A percentile compares a stretch with the other conserved stretches of the same genome.
Evolutionary conservation across 2,329 filamentous ascomycete genomes (phyloP).

Genomic region (Neoascochyta sp.): DNA sequence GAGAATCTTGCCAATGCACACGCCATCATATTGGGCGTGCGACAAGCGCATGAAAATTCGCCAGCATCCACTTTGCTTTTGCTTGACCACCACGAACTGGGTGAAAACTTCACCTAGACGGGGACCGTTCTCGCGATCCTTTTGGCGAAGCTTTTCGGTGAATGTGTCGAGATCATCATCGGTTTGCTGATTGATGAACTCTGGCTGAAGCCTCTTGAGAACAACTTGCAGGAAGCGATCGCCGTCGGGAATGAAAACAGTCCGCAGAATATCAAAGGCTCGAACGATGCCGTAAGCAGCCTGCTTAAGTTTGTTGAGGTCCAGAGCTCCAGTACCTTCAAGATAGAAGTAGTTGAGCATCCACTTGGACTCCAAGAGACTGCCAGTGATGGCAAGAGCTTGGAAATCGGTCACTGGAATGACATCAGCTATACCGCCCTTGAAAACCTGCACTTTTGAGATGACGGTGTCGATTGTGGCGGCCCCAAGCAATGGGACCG

Average conservation of each 20-base stretch:
- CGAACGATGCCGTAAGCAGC: constrained; percentile 30
- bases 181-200: no score
- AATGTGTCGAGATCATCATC: no score
- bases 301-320: constrained; percentile 32
- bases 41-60: no score
- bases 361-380: constrained; percentile 33
- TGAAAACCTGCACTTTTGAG: constrained; percentile 35
- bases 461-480: constrained; percentile 36
- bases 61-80: no score
- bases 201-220: no score
- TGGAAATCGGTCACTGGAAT: constrained; percentile 36
- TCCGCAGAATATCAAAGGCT: constrained; percentile 34
- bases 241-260: constrained; percentile 33
- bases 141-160: no score
- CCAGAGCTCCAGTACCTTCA: constrained; percentile 27
- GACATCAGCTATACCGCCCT: constrained; percentile 34
- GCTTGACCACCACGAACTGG: no score
- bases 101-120: no score
- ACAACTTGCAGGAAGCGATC: no score
- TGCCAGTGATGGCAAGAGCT: constrained; percentile 32
- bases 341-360: constrained; percentile 38
- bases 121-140: no score
- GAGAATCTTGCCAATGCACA: no score
- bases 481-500: constrained; percentile 31
- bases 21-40: no score